These are phyloP conservation scores for Ceratobasidium sp. DNA, from an alignment of 1,284 basidiomycete species.

Conservation along the genomic window DNA sequence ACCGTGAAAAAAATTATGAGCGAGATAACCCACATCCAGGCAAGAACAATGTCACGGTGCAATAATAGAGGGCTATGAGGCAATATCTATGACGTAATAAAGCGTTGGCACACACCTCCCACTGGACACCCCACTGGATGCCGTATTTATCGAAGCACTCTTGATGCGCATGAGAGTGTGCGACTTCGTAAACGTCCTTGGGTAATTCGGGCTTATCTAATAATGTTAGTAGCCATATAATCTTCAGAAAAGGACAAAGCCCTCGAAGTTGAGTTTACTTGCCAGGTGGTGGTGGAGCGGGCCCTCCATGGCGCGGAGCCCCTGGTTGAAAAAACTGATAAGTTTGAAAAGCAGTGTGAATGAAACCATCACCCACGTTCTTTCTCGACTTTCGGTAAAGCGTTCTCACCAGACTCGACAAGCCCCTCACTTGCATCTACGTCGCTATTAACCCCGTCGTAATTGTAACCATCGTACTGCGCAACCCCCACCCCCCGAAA, in stretches of 20 bases:
- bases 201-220: background rate
- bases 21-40: background rate
- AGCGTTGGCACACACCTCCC: conserved; percentile 19
- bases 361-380: too few relatives aligned
- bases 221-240: background rate
- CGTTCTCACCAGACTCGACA: too few relatives aligned
- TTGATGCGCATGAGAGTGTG: conserved; percentile 17
- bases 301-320: too few relatives aligned
- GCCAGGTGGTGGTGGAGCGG: too few relatives aligned
- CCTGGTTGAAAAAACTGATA: too few relatives aligned
- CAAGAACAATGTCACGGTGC: conserved; percentile 18
- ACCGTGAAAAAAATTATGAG: background rate
- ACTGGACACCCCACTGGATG: conserved; percentile 38
- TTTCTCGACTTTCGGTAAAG: too few relatives aligned
- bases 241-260: background rate
- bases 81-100: background rate
- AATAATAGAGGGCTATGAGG: background rate
- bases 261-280: background rate
- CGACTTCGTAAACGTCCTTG: conserved; percentile 9
- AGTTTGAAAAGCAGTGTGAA: too few relatives aligned
- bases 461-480: too few relatives aligned
- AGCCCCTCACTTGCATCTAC: too few relatives aligned
- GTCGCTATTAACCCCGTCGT: too few relatives aligned
- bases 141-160: conserved; percentile 17
- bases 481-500: too few relatives aligned